Base-by-base conservation (phyloP, 768 basidiomycete species). In the Tricholoma furcatifolium region DNA sequence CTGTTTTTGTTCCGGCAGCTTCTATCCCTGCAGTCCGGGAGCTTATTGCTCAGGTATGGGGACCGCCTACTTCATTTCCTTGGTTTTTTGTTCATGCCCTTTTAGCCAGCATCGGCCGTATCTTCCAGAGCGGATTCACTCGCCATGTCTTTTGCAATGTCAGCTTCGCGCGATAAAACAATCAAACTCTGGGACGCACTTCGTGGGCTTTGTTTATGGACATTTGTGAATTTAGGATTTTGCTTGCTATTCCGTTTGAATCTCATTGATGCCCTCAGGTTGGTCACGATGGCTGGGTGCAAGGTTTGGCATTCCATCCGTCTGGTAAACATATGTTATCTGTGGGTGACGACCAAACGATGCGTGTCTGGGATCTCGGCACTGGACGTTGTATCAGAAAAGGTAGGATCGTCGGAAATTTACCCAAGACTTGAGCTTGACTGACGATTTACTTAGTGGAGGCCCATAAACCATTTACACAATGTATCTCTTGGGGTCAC, bases 151-250 rank as follows among this genome's bases (percentile, higher is more conserved):
- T 87, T 79, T 35, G 75, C 81, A 6, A 82, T 80, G n/a, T 87
- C 86, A 0, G 85, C 84, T 0, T 84, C 85, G 15, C 72, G 88
- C 60, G 88, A 91, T 69, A 89, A 87, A 72, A 78, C 76, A 4
- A 83, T 91, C 67, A 83, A 82, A 60, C 66, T 91, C 6, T 91
- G 88, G 88, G 89, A 91, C 58, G 72, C 79, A 0, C 69, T 77
- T 39, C 79, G 76, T 15, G 87, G 89, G 2, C 85, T 84, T 64
- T 78, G 85, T 62, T 64, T 87, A 18, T 73, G 79, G 59, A 82
- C 76, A 35, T 72, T 88, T 40, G 83, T 83, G 51, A 47, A 74
- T 64, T 21, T 12, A 35, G 21, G n/a, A n/a, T n/a, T 57, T 14
- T 18, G 20, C 8, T 24, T 44, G 20, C 41, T 6, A 9, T 27